Conservation (phyloP, 805 yeast species). For the Candida cerambycidarum region DNA sequence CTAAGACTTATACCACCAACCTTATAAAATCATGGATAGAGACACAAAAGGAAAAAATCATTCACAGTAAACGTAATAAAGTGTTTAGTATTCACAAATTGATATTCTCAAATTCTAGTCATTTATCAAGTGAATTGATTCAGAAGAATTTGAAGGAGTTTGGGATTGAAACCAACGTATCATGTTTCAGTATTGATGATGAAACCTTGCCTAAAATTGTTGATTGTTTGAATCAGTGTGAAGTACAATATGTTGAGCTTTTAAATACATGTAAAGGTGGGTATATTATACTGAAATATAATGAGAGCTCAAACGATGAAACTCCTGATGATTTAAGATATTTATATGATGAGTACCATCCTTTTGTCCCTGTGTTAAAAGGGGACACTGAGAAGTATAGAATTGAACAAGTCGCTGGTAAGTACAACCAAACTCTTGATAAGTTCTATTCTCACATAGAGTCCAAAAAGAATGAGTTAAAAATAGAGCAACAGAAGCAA, state of each 20-base stretch:
- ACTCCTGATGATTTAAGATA: conserved; percentile 40
- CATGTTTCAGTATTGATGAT: conserved; percentile 29
- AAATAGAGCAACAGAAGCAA: conserved; percentile 73
- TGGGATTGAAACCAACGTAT: conserved; percentile 48
- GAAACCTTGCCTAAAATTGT: conserved; percentile 29
- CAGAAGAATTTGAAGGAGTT: conserved; percentile 51
- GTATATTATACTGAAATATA: conserved; percentile 60
- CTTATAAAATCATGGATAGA: conserved; percentile 41
- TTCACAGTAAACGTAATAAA: conserved; percentile 36
- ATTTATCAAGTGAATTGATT: conserved; percentile 75
- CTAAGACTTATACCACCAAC: conserved; percentile 24
- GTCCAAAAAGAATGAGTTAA: conserved; percentile 71
- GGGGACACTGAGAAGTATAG: conserved; percentile 23
- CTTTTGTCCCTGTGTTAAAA: conserved; percentile 54
- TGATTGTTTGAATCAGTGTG: conserved; percentile 48
- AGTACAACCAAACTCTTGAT: conserved; percentile 80
- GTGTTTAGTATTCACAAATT: conserved; percentile 67
- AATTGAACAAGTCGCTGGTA: conserved; percentile 35
- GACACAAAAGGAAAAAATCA: conserved; percentile 28
- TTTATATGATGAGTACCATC: conserved; percentile 67
- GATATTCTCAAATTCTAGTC: conserved; percentile 65
- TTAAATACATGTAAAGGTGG: conserved; percentile 50
- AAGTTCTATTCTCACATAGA: conserved; percentile 82
- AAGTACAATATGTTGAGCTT: conserved; percentile 36
- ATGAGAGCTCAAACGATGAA: conserved; percentile 35